Base-by-base conservation (phyloP, 345 rosid genomes). In the Rhizophora mangle region DNA sequence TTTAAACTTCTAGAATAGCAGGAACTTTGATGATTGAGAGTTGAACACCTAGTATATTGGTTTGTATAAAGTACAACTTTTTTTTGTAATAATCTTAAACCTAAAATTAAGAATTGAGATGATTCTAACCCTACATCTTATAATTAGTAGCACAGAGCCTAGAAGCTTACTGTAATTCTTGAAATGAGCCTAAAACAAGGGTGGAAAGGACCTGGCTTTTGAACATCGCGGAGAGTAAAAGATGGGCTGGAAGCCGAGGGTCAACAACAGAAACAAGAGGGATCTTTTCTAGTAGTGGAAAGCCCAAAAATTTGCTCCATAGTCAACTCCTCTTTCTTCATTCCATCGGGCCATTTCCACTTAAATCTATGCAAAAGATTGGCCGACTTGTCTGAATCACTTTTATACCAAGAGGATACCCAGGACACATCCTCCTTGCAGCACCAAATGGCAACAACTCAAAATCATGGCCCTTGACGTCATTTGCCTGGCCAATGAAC, bases 361-460 rank as follows among this genome's bases (percentile, higher is more conserved):
- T 68, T 64, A 69, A 85, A 86, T 8, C 89, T 90, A 65, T 88
- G 94, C 30, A 86, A 30, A 47, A 86, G 79, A 75, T 85, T 88
- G 3, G 85, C 87, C 76, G 85, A 61, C 82, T 82, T 16, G 78
- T 21, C 52, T 78, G 85, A 37, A 88, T 85, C 60, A 88, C 85
- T 77, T 88, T 88, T 0, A 88, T 54, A 9, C 89, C 94, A 0
- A 86, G 65, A 67, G 81, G 69, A 47, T 86, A 86, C 8, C 95
- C 92, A 3, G 95, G 95, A n/a, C 95, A 89, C 87, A 85, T 87
- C 78, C 92, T 79, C 70, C 91, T 81, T 15, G 91, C 91, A 0
- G 95, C 78, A 0, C 95, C 95, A 37, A 89, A 89, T 1, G 95
- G 91, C 64, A 86, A 21, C 31, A 89, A 46, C 79, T 87, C 83